These are phyloP conservation scores for Melampsora americana DNA, from an alignment of 1,284 basidiomycete genomes.

Conservation along the genomic window DNA sequence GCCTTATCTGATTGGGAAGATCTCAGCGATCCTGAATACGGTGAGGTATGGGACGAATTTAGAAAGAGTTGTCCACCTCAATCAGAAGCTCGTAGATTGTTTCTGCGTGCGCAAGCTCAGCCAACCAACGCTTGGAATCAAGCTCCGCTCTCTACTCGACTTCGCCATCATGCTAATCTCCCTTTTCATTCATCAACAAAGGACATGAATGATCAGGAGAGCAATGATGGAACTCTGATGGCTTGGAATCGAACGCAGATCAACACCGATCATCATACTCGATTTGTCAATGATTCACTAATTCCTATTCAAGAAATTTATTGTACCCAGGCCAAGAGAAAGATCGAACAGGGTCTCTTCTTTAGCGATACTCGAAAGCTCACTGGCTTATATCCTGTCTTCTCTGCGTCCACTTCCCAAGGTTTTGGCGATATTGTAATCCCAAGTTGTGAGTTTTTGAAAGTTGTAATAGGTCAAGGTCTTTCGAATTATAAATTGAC, in stretches of 20 bases:
- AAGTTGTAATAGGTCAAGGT: neutral
- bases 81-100: constrained; percentile 24
- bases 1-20: constrained; percentile 7
- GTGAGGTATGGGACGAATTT: constrained; percentile 21
- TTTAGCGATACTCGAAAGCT: constrained; percentile 27
- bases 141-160: neutral
- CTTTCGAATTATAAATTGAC: neutral
- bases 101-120: neutral
- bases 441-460: constrained; percentile 22
- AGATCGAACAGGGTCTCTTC: constrained; percentile 30
- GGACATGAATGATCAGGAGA: neutral
- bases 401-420: constrained; percentile 37
- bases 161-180: neutral
- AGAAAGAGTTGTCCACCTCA: constrained; percentile 20
- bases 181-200: no score
- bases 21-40: neutral
- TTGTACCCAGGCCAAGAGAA: constrained; percentile 9
- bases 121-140: neutral
- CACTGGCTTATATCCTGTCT: constrained; percentile 28
- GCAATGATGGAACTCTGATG: neutral
- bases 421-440: constrained; percentile 39
- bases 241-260: neutral
- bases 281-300: constrained; percentile 13
- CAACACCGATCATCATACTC: neutral
- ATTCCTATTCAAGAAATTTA: constrained; percentile 27